These are phyloP conservation scores for Solanum virginianum DNA, from an alignment of 257 asterid species.

Conservation along the genomic window DNA sequence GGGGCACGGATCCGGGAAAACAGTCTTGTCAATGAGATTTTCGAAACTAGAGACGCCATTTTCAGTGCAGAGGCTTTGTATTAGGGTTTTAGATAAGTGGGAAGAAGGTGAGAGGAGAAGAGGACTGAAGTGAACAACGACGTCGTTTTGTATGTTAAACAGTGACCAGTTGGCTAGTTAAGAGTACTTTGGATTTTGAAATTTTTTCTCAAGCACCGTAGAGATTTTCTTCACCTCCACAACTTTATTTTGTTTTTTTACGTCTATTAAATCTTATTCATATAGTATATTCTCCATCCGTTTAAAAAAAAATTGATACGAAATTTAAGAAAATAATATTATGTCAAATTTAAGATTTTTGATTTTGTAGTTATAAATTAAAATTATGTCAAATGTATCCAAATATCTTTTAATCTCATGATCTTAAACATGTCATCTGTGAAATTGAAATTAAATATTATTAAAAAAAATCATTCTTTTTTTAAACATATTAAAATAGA, in stretches of 20 bases:
- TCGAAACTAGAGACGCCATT: conserved; percentile 39
- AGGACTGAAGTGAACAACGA: not conserved
- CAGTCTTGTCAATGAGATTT: conserved; percentile 14
- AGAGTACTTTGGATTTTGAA: not conserved
- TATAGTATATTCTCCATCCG: no score
- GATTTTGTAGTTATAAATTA: no score
- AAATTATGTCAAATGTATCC: no score
- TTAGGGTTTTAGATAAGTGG: conserved; percentile 16
- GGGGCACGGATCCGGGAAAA: conserved; percentile 10
- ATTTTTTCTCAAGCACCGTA: not conserved
- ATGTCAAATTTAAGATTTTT: no score
- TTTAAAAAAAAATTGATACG: no score
- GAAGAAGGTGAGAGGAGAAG: not conserved
- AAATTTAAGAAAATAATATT: no score
- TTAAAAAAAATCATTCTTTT: no score
- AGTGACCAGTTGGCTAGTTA: not conserved
- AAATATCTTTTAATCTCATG: no score
- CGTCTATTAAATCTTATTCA: not conserved
- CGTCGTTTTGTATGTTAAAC: not conserved
- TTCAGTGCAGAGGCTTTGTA: not conserved
- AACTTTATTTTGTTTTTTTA: not conserved
- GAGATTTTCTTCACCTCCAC: not conserved
- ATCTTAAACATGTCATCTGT: no score
- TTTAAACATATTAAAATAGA: no score
- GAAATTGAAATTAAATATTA: no score